Conservation (phyloP, 2,329 filamentous ascomycete species). For the Dendryphion nanum region DNA sequence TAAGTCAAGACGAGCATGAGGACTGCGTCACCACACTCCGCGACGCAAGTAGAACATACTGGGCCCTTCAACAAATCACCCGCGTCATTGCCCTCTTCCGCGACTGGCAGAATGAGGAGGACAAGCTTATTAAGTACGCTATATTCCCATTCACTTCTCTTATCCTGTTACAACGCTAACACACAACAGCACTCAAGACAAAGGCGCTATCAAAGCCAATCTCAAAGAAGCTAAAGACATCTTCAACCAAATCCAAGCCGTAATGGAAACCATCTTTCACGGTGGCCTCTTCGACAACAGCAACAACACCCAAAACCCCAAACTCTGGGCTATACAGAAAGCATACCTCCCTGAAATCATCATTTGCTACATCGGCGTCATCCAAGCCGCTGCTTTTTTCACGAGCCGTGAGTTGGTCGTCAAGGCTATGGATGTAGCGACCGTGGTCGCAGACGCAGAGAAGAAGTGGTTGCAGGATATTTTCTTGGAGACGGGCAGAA, state of each 20-base stretch:
- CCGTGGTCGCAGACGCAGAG: slow-evolving; percentile 58
- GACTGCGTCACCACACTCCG: slow-evolving; percentile 21
- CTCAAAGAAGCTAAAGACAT: slow-evolving; percentile 37
- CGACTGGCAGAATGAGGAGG: slow-evolving; percentile 44
- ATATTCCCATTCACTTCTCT: neutral
- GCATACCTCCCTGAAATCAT: slow-evolving; percentile 84
- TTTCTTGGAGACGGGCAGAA: slow-evolving; percentile 41
- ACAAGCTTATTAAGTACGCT: slow-evolving; percentile 34
- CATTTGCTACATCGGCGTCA: slow-evolving; percentile 75
- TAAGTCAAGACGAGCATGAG: slow-evolving; percentile 18
- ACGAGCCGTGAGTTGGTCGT: slow-evolving; percentile 75
- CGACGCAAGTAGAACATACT: slow-evolving; percentile 34
- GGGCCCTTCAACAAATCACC: slow-evolving; percentile 44
- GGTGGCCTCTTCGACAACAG: slow-evolving; percentile 1
- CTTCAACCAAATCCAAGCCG: slow-evolving; percentile 39
- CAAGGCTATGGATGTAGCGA: slow-evolving; percentile 83
- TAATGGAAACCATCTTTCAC: slow-evolving; percentile 38
- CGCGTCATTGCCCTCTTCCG: slow-evolving; percentile 43
- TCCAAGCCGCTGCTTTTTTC: slow-evolving; percentile 75
- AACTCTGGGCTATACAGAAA: slow-evolving; percentile 59
- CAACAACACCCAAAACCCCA: slow-evolving; percentile 48
- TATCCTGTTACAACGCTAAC: slow-evolving; percentile 1
- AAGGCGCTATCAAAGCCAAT: slow-evolving; percentile 18
- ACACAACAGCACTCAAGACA: slow-evolving; percentile 8
- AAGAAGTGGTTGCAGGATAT: slow-evolving; percentile 35